Evolutionary conservation across 306 rosid genomes (phyloP).

Genomic region (Castanopsis chinensis): DNA sequence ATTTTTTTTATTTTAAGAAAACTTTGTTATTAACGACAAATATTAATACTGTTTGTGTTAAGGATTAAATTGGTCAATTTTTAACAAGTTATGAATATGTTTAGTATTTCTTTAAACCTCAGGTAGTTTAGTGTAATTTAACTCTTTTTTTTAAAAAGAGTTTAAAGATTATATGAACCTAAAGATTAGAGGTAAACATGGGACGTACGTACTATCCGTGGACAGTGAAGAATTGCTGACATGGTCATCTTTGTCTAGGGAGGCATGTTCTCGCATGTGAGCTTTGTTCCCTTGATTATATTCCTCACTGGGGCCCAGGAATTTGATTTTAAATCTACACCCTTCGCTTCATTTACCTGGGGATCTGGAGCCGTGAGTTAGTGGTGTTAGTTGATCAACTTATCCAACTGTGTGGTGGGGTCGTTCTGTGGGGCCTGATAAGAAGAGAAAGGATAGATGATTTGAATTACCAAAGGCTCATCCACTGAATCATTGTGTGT

Average conservation of each 20-base stretch:
- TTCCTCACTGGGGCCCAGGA: conserved; percentile 20
- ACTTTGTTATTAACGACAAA: too few relatives aligned
- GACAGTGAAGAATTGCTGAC: conserved; percentile 28
- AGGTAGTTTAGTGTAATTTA: too few relatives aligned
- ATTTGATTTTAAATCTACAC: conserved; percentile 8
- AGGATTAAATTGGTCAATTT: too few relatives aligned
- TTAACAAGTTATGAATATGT: too few relatives aligned
- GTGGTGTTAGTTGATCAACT: not conserved
- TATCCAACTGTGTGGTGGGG: not conserved
- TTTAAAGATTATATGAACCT: too few relatives aligned
- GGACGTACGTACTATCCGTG: conserved; percentile 59
- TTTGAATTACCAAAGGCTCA: not conserved
- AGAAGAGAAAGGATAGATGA: not conserved
- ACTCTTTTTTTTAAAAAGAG: too few relatives aligned
- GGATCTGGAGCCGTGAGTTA: not conserved
- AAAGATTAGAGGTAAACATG: conserved; percentile 35
- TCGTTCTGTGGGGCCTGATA: not conserved
- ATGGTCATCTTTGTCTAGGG: conserved; percentile 19
- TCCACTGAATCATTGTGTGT: not conserved
- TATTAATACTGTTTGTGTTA: too few relatives aligned
- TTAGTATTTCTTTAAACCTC: too few relatives aligned
- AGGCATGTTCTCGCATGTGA: conserved; percentile 73
- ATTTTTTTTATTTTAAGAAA: too few relatives aligned
- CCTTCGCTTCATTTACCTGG: not conserved
- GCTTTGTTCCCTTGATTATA: conserved; percentile 36